phyloP scores from a whole-genome alignment of 148 eudicot species.

The Nyssa sinensis region DNA sequence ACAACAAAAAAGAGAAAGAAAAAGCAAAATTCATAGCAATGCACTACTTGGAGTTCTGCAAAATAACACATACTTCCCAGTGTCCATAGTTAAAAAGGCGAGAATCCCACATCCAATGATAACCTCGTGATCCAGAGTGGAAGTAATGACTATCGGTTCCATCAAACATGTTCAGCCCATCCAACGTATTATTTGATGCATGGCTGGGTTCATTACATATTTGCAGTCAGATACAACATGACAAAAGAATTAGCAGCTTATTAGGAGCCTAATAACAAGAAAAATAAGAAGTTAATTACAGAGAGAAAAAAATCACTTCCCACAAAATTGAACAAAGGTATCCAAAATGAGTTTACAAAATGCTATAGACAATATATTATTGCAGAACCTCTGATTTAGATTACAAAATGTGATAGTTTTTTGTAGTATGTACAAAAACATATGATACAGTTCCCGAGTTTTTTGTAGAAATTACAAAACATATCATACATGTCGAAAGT shows the following conservation, averaged over 20 bases:
- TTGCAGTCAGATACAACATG: conserved; percentile 5
- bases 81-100: conserved; percentile 92
- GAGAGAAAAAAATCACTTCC: too few relatives aligned
- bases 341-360: neutral
- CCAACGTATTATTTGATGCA: conserved; percentile 79
- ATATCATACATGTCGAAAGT: too few relatives aligned
- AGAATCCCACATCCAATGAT: conserved; percentile 99
- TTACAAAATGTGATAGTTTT: neutral
- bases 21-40: neutral
- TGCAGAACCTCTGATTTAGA: neutral
- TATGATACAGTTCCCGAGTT: too few relatives aligned
- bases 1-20: too few relatives aligned
- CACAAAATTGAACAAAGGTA: neutral
- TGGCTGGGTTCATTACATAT: conserved; percentile 58
- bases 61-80: conserved; percentile 75
- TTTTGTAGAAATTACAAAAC: too few relatives aligned
- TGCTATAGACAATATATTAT: neutral
- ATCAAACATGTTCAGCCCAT: conserved; percentile 97
- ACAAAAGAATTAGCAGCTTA: neutral
- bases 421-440: neutral
- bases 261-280: too few relatives aligned
- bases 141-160: conserved; percentile 96
- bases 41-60: conserved; percentile 5
- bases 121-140: conserved; percentile 92
- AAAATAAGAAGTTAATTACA: neutral